Percentiles rank a stretch among this genome's conserved stretches.
phyloP scores from a whole-genome alignment of 176 grass and related monocot genomes.

The Chrysopogon serrulatus region DNA sequence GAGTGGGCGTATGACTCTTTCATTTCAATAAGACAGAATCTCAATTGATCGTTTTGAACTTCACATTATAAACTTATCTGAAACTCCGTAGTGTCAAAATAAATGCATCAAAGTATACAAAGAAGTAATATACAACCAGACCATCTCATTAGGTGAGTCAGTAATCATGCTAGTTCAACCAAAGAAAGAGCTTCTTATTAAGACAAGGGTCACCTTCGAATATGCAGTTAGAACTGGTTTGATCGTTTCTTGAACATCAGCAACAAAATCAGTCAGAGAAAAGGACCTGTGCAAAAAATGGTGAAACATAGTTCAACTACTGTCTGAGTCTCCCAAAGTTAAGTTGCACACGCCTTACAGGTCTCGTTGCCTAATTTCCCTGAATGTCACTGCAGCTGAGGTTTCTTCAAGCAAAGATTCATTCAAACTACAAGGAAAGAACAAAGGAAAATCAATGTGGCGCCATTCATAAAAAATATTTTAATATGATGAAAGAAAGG shows the following conservation, averaged over 20 bases:
- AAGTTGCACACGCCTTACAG: constrained; percentile 61
- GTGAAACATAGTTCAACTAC: constrained; percentile 16
- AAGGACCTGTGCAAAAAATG: constrained; percentile 59
- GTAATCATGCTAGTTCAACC: not conserved
- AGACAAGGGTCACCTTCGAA: constrained; percentile 53
- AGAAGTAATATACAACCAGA: not conserved
- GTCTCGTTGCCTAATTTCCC: constrained; percentile 78
- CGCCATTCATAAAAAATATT: not conserved
- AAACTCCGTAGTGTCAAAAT: not conserved
- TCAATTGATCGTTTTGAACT: not conserved
- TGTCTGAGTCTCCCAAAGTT: constrained; percentile 11
- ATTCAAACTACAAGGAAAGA: constrained; percentile 59
- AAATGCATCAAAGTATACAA: not conserved
- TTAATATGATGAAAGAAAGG: not conserved
- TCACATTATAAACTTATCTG: not conserved
- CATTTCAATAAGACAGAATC: not conserved
- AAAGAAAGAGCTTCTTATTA: not conserved
- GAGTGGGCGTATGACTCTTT: not conserved
- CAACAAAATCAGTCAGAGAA: constrained; percentile 86
- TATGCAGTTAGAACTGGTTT: constrained; percentile 85
- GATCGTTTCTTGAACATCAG: constrained; percentile 91
- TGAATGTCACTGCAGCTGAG: constrained; percentile 73
- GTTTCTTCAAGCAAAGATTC: constrained; percentile 94
- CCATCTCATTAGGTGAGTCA: not conserved
- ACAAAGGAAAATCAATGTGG: not conserved